Evolutionary conservation across 202 grass and related monocot genomes (phyloP), one percentile per base, ranked within the genome.

Genomic region (Carex sylvatica): DNA sequence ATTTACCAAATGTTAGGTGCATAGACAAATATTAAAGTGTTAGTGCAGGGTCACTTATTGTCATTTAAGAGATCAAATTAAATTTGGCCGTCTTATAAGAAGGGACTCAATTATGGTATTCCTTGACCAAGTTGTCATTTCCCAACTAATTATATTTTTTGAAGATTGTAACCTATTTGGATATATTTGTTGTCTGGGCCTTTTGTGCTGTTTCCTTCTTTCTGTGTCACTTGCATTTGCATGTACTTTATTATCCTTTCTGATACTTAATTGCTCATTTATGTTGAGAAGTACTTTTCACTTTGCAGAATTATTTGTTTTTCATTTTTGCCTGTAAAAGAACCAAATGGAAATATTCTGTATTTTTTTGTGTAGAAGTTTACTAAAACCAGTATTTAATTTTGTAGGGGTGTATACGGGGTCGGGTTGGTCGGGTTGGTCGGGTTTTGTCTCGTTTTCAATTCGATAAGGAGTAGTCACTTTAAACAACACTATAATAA

Each of bases 1-100:
- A 67, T 82, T 19, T 52, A 31, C 24, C 4, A 82, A 31, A 55
- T 54, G 78, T 67, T 65, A 69, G 63, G 61, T 69, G 24, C 18
- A 82, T 69, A 66, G 49, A 30, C 79, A 51, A 82, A 82, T 36
- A 69, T 55, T 52, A 82, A 82, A 82, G 59, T 65, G 3, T 49
- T 65, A 65, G 42, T 65, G 60, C 78, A 81, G 4, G 6, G 47
- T 65, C 61, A 47, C 36, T 47, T 80, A 20, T 42, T 2, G 28
- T 63, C 13, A 42, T 24, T 80, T 14, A 59, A 46, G 59, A 80
- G 56, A 80, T 46, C 56, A 63, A 80, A 6, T 44, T 63, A 4
- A 80, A 49, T 26, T 47, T 80, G 59, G 19, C 60, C 0, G 24
- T 80, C 78, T 80, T 80, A 47, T 80, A 80, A 8, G 24, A 80